Evolutionary conservation across 2,329 filamentous ascomycete species (phyloP), one percentile per base, ranked within the genome.

Genomic region (Paraphoma chrysanthemicola): DNA sequence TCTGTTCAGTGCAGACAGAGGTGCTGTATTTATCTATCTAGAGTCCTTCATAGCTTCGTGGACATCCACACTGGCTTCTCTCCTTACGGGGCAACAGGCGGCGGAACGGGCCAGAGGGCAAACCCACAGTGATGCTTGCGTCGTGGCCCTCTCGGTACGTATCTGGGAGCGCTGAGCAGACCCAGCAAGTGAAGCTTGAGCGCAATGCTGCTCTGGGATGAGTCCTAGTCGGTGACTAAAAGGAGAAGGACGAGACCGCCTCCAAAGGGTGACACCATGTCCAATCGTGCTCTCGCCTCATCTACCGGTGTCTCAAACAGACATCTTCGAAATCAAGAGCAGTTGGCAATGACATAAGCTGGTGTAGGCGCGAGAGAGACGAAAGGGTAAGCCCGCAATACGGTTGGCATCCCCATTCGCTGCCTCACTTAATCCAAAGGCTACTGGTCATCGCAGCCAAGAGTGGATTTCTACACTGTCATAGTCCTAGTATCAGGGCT

Each of bases 201-300:
- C 51, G 49, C 50, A 63, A 63, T 58, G 57, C 68, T 63, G 66
- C 64, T 57, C 65, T 61, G 60, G 61, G 53, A 57, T 63, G 60
- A 54, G 59, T 66, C 65, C 57, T 63, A 47, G 55, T 66, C 69
- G 59, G 69, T 67, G 67, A 60, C 68, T 67, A 57, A 68, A 70
- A 63, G 52, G 61, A 67, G 67, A 67, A 66, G 61, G 55, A 62
- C 67, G 57, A 63, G 62, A 70, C 61, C 65, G 51, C 60, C 66
- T 66, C 64, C 59, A 63, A 51, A 62, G 59, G 51, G 46, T 57
- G 55, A 60, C 57, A 60, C 64, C 51, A 57, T 42, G 58, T 39
- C 70, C 70, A 74, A 73, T 73, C 61, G 60, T 54, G 57, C 38
- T 17, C 43, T 51, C 62, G 73, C 70, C 70, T 72, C 63, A 68